Base-by-base conservation (phyloP, 495 filamentous ascomycete genomes). In the Patellaria atrata region DNA sequence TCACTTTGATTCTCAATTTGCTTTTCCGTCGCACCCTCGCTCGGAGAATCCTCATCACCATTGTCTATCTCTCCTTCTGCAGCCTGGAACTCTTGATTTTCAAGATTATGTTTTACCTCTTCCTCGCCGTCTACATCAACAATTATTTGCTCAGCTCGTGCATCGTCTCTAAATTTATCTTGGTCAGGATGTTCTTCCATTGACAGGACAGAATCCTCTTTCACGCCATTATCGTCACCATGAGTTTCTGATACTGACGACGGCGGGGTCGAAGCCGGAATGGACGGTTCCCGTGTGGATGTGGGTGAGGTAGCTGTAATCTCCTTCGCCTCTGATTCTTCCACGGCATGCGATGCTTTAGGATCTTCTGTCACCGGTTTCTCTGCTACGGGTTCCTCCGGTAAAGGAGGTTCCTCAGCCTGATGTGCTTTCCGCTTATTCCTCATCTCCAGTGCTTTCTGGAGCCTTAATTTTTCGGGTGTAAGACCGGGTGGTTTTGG, bases 401-500 rank as follows among this genome's bases (percentile, higher is more conserved):
- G 10, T 8, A 15, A 15, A 8, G 8, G 23, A 26, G 23, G 23
- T 26, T 26, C 23, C 23, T 26, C 23, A 26, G n/a, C n/a, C 23
- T 26, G 39, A 27, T 36, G 19, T 33, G 25, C 21, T 23, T 39
- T 22, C 44, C 81, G 75, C 49, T 79, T 83, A 56, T 83, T 85
- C 24, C 89, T 68, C 27, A 94, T 60, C 45, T 96, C 79, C 54
- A 94, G 65, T 4, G 89, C 87, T 61, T 87, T 94, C 82, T 92
- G 81, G 39, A 97, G 62, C 42, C 85, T 70, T 45, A 79, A 72
- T 54, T 93, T 94, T 52, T 96, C 89, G 0, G 82, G 80, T 1
- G 83, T 87, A 50, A 91, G 73, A 11, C 71, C 66, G 19, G 68
- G 66, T 51, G 62, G 51, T 45, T 67, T 52, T 24, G 62, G 61